Percentiles rank a stretch among this genome's conserved stretches.
Evolutionary conservation across 345 rosid genomes (phyloP).

Genomic region (Rhodomyrtus tomentosa): DNA sequence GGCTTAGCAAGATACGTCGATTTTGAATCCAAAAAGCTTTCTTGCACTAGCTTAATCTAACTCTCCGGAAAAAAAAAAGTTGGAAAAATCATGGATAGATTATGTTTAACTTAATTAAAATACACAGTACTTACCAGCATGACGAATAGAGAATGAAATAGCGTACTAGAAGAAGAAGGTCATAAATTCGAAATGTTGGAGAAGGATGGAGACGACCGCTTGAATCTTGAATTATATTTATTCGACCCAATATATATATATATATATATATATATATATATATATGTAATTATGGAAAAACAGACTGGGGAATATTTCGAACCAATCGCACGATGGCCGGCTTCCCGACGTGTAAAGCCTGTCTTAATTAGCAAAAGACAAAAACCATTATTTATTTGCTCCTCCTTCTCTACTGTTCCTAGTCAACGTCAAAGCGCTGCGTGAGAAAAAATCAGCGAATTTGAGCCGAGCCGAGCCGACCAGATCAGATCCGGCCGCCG

Average conservation of each 20-base stretch:
- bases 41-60: accelerated
- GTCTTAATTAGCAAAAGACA: not conserved
- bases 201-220: not conserved
- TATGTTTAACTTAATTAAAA: no score
- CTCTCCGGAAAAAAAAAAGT: not conserved
- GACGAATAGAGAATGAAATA: not conserved
- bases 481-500: not conserved
- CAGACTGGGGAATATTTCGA: not conserved
- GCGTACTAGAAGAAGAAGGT: not conserved
- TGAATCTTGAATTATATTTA: not conserved
- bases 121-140: no score
- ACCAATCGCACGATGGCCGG: not conserved
- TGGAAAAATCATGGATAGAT: not conserved
- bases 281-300: no score
- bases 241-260: no score
- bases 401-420: not conserved
- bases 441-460: not conserved
- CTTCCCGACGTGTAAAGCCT: not conserved
- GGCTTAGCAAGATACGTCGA: accelerated
- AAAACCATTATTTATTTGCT: not conserved
- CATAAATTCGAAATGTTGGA: not conserved
- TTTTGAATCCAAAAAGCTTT: accelerated
- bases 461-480: not conserved
- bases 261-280: no score
- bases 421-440: not conserved